Conservation (phyloP, 2,329 filamentous ascomycete genomes). For the Sporothrix humicola region DNA sequence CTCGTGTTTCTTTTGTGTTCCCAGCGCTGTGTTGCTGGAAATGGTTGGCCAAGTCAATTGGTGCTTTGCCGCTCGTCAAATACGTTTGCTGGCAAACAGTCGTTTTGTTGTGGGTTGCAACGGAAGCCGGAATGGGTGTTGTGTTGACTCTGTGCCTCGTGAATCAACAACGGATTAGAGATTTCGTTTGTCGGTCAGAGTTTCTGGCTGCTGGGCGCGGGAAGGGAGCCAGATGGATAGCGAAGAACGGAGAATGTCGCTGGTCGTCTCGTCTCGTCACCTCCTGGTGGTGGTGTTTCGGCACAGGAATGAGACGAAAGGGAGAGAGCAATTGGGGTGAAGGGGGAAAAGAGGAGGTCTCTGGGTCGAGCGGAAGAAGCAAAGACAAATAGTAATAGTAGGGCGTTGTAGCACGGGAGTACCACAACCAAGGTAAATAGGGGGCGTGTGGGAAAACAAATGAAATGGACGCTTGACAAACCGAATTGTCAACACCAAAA, state of each 20-base stretch:
- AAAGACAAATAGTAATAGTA: slow-evolving; percentile 8
- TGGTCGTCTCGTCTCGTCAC: slow-evolving; percentile 16
- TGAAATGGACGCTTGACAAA: neutral
- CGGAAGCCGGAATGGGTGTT: slow-evolving; percentile 17
- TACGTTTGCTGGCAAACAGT: no score
- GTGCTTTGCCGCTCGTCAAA: no score
- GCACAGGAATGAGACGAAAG: slow-evolving; percentile 24
- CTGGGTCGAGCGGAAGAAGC: slow-evolving; percentile 14
- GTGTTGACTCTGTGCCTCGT: slow-evolving; percentile 14
- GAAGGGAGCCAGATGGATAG: neutral
- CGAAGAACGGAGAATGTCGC: neutral
- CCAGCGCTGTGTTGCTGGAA: neutral
- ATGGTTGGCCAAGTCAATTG: neutral
- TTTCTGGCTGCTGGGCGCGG: slow-evolving; percentile 1
- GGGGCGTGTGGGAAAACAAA: neutral
- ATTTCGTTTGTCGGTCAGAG: neutral
- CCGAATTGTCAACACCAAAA: neutral
- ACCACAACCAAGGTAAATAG: slow-evolving; percentile 1
- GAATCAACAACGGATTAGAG: slow-evolving; percentile 10
- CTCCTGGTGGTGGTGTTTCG: slow-evolving; percentile 20
- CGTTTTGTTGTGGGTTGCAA: slow-evolving; percentile 24
- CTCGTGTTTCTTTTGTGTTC: slow-evolving; percentile 7
- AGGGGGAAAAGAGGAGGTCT: neutral
- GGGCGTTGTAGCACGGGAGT: slow-evolving; percentile 5
- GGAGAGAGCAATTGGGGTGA: neutral